Evolutionary conservation across 2,329 filamentous ascomycete genomes (phyloP).

Genomic region (Fusarium sp.): DNA sequence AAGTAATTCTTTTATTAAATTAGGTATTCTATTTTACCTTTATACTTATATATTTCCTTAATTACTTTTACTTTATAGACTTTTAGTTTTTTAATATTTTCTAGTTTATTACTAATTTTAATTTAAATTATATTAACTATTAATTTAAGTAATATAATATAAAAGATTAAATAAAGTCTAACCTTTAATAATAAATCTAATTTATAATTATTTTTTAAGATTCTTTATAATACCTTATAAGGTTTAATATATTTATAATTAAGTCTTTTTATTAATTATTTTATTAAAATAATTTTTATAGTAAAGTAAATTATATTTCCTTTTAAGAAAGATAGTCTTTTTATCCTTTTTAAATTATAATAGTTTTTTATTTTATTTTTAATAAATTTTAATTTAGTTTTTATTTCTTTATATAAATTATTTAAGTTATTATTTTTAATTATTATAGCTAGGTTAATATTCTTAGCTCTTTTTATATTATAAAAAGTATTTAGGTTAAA

Average conservation of each 20-base stretch:
- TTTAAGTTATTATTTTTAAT: neutral
- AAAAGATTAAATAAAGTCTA: slow-evolving; percentile 38
- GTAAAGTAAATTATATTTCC: slow-evolving; percentile 32
- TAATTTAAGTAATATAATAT: slow-evolving; percentile 30
- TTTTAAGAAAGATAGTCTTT: neutral
- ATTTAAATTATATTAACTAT: neutral
- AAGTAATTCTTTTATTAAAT: slow-evolving; percentile 31
- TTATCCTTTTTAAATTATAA: neutral
- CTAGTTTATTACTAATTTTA: too few species aligned
- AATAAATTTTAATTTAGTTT: neutral
- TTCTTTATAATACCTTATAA: slow-evolving; percentile 17
- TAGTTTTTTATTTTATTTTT: neutral
- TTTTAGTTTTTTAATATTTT: neutral
- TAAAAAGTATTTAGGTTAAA: neutral
- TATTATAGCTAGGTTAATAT: neutral
- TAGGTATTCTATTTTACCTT: neutral
- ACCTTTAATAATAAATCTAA: slow-evolving; percentile 20
- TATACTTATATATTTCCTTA: neutral
- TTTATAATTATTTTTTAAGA: slow-evolving; percentile 38
- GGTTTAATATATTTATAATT: slow-evolving; percentile 39
- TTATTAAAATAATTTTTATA: slow-evolving; percentile 37
- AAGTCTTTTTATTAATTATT: slow-evolving; percentile 28
- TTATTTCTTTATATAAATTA: neutral
- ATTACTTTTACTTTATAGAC: neutral
- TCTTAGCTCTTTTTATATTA: fast-evolving